Evolutionary conservation across 176 grass and related monocot species (phyloP).

Genomic region (Aegilops umbellulata): DNA sequence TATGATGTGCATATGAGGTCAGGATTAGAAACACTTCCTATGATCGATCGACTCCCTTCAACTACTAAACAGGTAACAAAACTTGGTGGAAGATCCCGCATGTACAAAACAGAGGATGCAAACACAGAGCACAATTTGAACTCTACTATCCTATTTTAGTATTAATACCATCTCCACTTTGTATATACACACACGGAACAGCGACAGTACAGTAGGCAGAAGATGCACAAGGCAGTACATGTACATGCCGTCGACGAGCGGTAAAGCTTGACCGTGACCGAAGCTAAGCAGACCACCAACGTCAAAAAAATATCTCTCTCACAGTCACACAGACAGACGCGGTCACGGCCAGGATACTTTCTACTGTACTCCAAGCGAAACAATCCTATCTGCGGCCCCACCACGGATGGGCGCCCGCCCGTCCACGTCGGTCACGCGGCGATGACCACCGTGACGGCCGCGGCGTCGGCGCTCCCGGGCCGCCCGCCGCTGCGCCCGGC

Average conservation of each 20-base stretch:
- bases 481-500: background rate
- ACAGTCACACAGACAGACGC: background rate
- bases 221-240: background rate
- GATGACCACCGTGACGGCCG: conserved; percentile 34
- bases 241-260: background rate
- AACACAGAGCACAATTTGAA: background rate
- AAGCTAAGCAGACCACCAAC: background rate
- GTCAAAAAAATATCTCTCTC: conserved; percentile 31
- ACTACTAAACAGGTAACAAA: no score
- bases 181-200: background rate
- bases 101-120: background rate
- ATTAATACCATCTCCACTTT: background rate
- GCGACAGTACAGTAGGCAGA: background rate
- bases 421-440: conserved; percentile 34
- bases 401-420: background rate
- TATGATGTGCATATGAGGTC: no score
- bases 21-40: no score
- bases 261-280: background rate
- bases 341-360: background rate
- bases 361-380: background rate
- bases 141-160: background rate
- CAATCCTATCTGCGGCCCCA: conserved; percentile 17
- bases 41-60: no score
- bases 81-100: no score
- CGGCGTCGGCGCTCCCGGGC: conserved; percentile 6